These are phyloP conservation scores for Macrophomina tecta DNA, from an alignment of 2,329 filamentous ascomycete genomes.

Conservation along the genomic window DNA sequence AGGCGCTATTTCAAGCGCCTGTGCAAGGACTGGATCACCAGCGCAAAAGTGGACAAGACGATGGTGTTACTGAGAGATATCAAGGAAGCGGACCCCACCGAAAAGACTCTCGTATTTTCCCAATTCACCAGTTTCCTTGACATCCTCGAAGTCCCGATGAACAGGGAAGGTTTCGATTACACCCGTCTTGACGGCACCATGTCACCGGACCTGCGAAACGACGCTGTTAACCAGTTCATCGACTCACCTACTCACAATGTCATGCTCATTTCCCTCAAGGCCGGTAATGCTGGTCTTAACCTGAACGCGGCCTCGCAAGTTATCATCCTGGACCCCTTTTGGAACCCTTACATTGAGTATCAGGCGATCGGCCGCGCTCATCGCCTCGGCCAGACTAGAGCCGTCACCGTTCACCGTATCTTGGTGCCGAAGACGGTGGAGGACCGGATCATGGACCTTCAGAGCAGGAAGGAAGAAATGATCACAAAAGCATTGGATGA, in stretches of 20 bases:
- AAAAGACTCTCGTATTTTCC: conserved; percentile 83
- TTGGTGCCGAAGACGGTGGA: conserved; percentile 81
- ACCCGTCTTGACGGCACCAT: conserved; percentile 80
- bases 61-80: conserved; percentile 67
- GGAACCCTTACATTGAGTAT: conserved; percentile 92
- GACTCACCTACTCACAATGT: conserved; percentile 66
- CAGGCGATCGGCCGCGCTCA: conserved; percentile 91
- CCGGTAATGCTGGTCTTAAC: conserved; percentile 86
- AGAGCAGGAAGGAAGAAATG: conserved; percentile 77
- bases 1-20: conserved; percentile 73
- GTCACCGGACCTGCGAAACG: conserved; percentile 68
- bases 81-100: conserved; percentile 56
- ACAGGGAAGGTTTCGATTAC: conserved; percentile 62
- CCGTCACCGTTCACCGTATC: conserved; percentile 81
- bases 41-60: conserved; percentile 75
- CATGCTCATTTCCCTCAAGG: conserved; percentile 80
- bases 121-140: conserved; percentile 83
- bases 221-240: conserved; percentile 71
- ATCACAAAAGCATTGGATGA: conserved; percentile 84
- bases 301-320: conserved; percentile 82
- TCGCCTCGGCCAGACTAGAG: conserved; percentile 78
- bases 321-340: conserved; percentile 91
- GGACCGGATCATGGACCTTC: conserved; percentile 80
- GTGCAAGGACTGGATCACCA: conserved; percentile 72
- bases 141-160: conserved; percentile 74